Conservation (phyloP, 2,329 filamentous ascomycete species). For the Cercospora sp. region DNA sequence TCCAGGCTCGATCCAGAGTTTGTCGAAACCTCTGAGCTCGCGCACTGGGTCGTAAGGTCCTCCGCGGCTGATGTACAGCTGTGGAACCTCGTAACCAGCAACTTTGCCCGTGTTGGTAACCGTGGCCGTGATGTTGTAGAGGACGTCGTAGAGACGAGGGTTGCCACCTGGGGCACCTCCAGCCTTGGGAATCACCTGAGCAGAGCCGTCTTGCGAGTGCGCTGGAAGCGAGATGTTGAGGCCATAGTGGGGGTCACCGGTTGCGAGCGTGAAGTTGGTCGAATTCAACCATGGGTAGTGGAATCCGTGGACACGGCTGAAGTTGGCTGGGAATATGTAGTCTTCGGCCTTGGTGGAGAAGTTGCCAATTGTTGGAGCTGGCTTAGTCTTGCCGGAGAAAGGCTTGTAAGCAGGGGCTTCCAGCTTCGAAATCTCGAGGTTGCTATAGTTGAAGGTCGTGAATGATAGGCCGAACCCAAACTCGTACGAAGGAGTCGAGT, state of each 20-base stretch:
- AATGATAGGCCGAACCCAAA: slow-evolving; percentile 59
- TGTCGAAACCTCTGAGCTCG: slow-evolving; percentile 39
- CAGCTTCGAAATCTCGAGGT: slow-evolving; percentile 48
- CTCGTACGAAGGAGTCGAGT: slow-evolving; percentile 53
- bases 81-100: slow-evolving; percentile 54
- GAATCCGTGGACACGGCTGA: slow-evolving; percentile 55
- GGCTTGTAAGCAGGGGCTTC: slow-evolving; percentile 56
- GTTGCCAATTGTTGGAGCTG: slow-evolving; percentile 65
- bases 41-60: slow-evolving; percentile 52
- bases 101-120: slow-evolving; percentile 59
- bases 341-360: slow-evolving; percentile 56
- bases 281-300: slow-evolving; percentile 71
- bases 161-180: slow-evolving; percentile 64
- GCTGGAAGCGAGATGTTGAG: slow-evolving; percentile 62
- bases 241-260: slow-evolving; percentile 60
- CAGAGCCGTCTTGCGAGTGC: slow-evolving; percentile 54
- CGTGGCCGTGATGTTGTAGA: slow-evolving; percentile 65
- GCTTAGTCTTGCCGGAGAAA: slow-evolving; percentile 58
- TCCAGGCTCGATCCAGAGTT: slow-evolving; percentile 34
- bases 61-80: slow-evolving; percentile 51
- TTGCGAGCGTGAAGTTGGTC: slow-evolving; percentile 57
- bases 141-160: slow-evolving; percentile 62
- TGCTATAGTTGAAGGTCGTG: slow-evolving; percentile 72
- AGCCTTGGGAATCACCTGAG: slow-evolving; percentile 60
- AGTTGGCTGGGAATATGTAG: slow-evolving; percentile 60